phyloP scores from a whole-genome alignment of 106 monocot species.

The Phalaenopsis equestris region DNA sequence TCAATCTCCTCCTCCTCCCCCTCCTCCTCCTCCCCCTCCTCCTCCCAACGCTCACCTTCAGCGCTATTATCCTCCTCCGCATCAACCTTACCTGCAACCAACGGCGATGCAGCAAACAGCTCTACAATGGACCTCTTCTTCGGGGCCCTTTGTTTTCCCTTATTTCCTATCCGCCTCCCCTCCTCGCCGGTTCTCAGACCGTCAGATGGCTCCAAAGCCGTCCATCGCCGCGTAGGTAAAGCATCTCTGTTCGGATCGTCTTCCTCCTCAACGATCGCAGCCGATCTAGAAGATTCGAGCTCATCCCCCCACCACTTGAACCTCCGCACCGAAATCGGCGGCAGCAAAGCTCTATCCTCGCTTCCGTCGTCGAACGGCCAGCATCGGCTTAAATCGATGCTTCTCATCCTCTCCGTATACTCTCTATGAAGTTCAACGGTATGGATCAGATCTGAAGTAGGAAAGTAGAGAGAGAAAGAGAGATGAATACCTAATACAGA shows the following conservation, averaged over 20 bases:
- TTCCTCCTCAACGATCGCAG: background rate
- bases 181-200: background rate
- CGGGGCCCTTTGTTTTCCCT: constrained; percentile 19
- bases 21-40: background rate
- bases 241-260: background rate
- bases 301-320: constrained; percentile 50
- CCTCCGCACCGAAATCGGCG: constrained; percentile 23
- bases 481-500: constrained; percentile 6
- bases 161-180: background rate
- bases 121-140: constrained; percentile 37
- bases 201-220: background rate
- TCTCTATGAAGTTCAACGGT: constrained; percentile 5
- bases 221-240: background rate
- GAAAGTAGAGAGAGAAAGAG: background rate
- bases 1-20: background rate
- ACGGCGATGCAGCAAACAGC: constrained; percentile 21
- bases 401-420: constrained; percentile 29
- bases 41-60: background rate
- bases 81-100: constrained; percentile 12
- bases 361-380: constrained; percentile 23
- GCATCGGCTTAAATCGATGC: constrained; percentile 13
- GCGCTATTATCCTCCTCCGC: background rate
- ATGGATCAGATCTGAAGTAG: background rate
- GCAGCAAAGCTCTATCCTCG: constrained; percentile 9
- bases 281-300: constrained; percentile 1